A percentile compares a stretch with the other conserved stretches of the same genome.
phyloP scores from a whole-genome alignment of 768 basidiomycete genomes.

The Termitomyces sp. region DNA sequence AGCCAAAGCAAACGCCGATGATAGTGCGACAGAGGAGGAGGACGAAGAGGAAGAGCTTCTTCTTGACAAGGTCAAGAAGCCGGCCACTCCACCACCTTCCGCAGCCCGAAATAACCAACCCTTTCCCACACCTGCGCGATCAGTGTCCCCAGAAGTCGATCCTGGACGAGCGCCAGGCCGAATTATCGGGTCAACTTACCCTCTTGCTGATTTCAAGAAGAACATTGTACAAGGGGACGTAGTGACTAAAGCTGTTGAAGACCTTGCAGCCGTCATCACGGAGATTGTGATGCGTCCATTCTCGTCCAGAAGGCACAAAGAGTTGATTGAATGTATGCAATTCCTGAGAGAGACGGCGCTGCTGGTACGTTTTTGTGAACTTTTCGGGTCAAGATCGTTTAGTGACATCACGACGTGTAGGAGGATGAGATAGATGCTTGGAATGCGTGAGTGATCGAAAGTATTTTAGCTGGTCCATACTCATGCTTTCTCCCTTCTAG shows the following conservation, averaged over 20 bases:
- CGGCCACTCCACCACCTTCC: slow-evolving; percentile 13
- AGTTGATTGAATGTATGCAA: slow-evolving; percentile 73
- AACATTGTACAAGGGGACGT: slow-evolving; percentile 73
- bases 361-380: slow-evolving; percentile 36
- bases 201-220: slow-evolving; percentile 72
- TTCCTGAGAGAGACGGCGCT: slow-evolving; percentile 64
- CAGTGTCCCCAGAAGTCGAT: slow-evolving; percentile 39
- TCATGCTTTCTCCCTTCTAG: slow-evolving; percentile 28
- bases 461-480: background rate
- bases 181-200: slow-evolving; percentile 71
- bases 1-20: slow-evolving; percentile 26
- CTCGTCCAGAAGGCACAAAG: slow-evolving; percentile 56
- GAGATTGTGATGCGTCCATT: slow-evolving; percentile 74
- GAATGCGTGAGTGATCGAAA: slow-evolving; percentile 53
- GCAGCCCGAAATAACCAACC: slow-evolving; percentile 17
- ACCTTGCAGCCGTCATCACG: slow-evolving; percentile 64
- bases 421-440: slow-evolving; percentile 83
- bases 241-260: slow-evolving; percentile 82
- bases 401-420: slow-evolving; percentile 25
- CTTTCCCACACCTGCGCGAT: slow-evolving; percentile 54
- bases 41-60: slow-evolving; percentile 30
- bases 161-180: slow-evolving; percentile 60
- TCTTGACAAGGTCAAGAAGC: slow-evolving; percentile 20
- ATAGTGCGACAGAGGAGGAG: slow-evolving; percentile 54
- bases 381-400: background rate